Conservation (phyloP, 2,329 filamentous ascomycete genomes). For the Trichoderma sp. region DNA sequence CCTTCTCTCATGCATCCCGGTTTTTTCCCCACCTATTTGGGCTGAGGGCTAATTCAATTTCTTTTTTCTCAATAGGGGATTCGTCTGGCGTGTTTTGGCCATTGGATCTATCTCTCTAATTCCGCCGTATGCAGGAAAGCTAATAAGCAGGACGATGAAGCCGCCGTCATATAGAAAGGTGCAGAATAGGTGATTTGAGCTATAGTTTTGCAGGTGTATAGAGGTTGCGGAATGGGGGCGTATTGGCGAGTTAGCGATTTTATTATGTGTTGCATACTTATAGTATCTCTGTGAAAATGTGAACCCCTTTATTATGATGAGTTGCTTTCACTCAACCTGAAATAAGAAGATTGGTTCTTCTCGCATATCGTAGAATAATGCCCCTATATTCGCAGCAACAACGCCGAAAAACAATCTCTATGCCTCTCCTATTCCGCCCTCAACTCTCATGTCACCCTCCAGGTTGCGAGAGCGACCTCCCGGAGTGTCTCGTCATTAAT, state of each 20-base stretch:
- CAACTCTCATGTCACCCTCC: no score
- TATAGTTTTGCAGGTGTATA: not conserved
- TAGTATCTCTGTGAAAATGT: no score
- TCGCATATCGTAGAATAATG: no score
- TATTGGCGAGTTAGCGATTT: conserved; percentile 7
- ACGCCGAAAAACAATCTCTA: no score
- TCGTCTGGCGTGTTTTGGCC: conserved; percentile 81
- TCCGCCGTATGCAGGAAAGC: conserved; percentile 82
- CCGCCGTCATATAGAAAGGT: conserved; percentile 96
- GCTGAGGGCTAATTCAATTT: conserved; percentile 21
- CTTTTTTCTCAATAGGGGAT: conserved; percentile 56
- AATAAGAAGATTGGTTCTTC: no score
- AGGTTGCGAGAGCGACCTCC: no score
- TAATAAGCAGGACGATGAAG: conserved; percentile 79
- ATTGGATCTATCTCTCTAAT: conserved; percentile 78
- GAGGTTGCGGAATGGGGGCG: not conserved
- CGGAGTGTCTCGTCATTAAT: no score
- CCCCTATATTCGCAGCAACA: no score
- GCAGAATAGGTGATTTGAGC: conserved; percentile 53
- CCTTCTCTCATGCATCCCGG: conserved; percentile 17
- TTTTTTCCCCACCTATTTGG: not conserved
- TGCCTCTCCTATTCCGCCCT: no score
- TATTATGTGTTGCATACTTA: conserved; percentile 4
- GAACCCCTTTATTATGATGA: no score
- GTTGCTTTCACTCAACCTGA: no score